These are phyloP conservation scores for Lactarius sp. DNA, from an alignment of 768 basidiomycete species.

Conservation along the genomic window DNA sequence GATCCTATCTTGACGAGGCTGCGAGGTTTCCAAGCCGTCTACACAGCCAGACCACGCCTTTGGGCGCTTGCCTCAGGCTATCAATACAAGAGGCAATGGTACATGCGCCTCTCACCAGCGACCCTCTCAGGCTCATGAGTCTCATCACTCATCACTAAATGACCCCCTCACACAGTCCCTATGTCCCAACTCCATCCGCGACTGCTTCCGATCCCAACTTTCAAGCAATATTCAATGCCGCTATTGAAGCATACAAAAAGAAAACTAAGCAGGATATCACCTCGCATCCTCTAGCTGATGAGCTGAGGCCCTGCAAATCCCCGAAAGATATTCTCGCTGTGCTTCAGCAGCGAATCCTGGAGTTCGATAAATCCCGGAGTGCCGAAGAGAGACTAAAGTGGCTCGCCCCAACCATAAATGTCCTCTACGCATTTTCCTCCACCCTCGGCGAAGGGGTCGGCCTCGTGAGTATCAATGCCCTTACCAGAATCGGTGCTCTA, in stretches of 20 bases:
- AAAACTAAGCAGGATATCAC: background rate
- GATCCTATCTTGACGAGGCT: too few relatives aligned
- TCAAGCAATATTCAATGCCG: background rate
- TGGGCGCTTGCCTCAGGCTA: too few relatives aligned
- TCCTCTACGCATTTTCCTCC: background rate
- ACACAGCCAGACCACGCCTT: too few relatives aligned
- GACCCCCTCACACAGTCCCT: background rate
- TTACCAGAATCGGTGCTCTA: background rate
- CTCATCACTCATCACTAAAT: too few relatives aligned
- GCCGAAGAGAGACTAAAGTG: background rate
- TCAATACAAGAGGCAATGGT: too few relatives aligned
- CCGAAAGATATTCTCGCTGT: background rate
- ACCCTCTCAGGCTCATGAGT: too few relatives aligned
- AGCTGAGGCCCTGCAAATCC: background rate
- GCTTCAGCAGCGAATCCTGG: background rate
- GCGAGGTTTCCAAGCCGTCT: too few relatives aligned
- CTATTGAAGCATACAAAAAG: background rate
- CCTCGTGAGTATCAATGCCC: background rate
- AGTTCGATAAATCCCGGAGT: background rate
- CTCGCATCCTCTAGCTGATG: background rate
- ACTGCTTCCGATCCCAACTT: background rate
- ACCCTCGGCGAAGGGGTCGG: background rate
- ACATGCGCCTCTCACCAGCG: too few relatives aligned
- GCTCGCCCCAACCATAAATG: background rate
- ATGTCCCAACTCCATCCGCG: background rate